A percentile compares a stretch with the other conserved stretches of the same genome.
These are phyloP conservation scores for Millerago galiae DNA, from an alignment of 805 yeast species.

Conservation along the genomic window DNA sequence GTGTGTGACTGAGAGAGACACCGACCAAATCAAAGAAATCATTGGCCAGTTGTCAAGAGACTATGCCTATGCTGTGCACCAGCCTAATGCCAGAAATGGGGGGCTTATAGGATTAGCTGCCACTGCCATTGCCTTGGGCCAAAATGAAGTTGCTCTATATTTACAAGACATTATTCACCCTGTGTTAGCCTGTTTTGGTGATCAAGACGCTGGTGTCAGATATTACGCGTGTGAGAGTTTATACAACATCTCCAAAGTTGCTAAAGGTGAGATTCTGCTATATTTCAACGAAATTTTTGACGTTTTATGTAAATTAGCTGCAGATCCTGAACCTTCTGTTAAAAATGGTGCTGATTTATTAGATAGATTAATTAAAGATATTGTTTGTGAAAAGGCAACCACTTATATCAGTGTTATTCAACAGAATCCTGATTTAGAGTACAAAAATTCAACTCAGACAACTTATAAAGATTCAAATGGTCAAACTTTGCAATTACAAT, in stretches of 20 bases:
- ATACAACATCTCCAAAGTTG: slow-evolving; percentile 93
- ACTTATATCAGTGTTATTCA: slow-evolving; percentile 73
- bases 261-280: slow-evolving; percentile 86
- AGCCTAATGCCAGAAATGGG: slow-evolving; percentile 87
- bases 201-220: slow-evolving; percentile 94
- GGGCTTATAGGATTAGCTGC: slow-evolving; percentile 95
- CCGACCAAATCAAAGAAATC: slow-evolving; percentile 49
- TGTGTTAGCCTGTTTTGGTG: slow-evolving; percentile 91
- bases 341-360: slow-evolving; percentile 93
- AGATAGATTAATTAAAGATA: slow-evolving; percentile 86
- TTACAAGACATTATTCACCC: slow-evolving; percentile 86
- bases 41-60: slow-evolving; percentile 73
- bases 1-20: slow-evolving; percentile 53
- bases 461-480: slow-evolving; percentile 50
- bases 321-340: slow-evolving; percentile 86
- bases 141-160: slow-evolving; percentile 73
- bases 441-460: slow-evolving; percentile 31
- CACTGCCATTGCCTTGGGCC: slow-evolving; percentile 88
- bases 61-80: slow-evolving; percentile 76
- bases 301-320: slow-evolving; percentile 80
- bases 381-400: slow-evolving; percentile 90
- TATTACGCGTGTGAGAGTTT: slow-evolving; percentile 95
- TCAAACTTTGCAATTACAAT: slow-evolving; percentile 52
- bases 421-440: slow-evolving; percentile 35
- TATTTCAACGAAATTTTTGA: slow-evolving; percentile 95